phyloP scores from a whole-genome alignment of 495 filamentous ascomycete species.

The Ramalina intermedia region DNA sequence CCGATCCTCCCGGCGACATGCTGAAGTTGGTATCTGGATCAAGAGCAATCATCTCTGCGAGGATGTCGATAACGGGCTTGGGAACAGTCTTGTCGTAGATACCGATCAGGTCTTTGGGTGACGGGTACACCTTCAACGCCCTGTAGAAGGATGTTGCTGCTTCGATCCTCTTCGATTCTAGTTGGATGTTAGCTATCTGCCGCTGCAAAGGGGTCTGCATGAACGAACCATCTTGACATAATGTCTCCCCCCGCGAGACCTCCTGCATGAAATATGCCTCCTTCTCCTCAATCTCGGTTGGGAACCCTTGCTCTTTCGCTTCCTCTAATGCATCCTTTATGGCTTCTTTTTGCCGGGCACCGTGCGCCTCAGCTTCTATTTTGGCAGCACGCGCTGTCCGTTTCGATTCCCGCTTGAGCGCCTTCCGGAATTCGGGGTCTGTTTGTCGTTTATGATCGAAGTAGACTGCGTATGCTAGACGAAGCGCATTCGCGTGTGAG shows the following conservation, averaged over 20 bases:
- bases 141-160: slow-evolving; percentile 93
- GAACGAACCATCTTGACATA: slow-evolving; percentile 53
- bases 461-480: slow-evolving; percentile 67
- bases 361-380: slow-evolving; percentile 55
- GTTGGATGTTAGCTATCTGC: slow-evolving; percentile 13
- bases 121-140: slow-evolving; percentile 83
- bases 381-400: slow-evolving; percentile 60
- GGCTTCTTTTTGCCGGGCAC: slow-evolving; percentile 50
- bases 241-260: slow-evolving; percentile 68
- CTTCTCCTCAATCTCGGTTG: slow-evolving; percentile 77
- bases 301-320: slow-evolving; percentile 83
- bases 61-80: slow-evolving; percentile 85
- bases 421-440: slow-evolving; percentile 73
- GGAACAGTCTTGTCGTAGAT: slow-evolving; percentile 98
- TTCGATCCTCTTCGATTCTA: slow-evolving; percentile 61
- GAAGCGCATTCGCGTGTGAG: neutral
- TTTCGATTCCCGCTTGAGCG: slow-evolving; percentile 69
- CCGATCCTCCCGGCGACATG: slow-evolving; percentile 2
- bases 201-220: neutral
- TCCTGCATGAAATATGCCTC: slow-evolving; percentile 90
- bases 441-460: slow-evolving; percentile 88
- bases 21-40: slow-evolving; percentile 32
- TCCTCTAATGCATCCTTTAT: slow-evolving; percentile 59
- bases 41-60: slow-evolving; percentile 94
- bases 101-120: slow-evolving; percentile 76